Conservation (phyloP, 1,284 basidiomycete genomes). For the Papiliotrema laurentii region DNA sequence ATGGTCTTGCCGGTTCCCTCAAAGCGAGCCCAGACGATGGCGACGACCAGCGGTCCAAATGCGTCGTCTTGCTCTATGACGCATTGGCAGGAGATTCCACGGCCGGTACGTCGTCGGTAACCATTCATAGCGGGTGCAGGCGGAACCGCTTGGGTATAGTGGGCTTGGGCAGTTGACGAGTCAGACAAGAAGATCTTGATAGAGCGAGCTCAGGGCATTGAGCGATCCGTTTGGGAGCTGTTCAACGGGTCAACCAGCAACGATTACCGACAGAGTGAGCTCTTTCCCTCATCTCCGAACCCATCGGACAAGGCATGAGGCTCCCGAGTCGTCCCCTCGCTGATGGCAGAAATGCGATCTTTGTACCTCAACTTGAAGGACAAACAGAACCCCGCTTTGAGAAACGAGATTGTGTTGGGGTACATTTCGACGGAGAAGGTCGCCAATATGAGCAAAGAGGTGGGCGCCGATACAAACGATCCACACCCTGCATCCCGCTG, state of each 20-base stretch:
- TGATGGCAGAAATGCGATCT: slow-evolving; percentile 80
- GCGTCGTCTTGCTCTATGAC: slow-evolving; percentile 86
- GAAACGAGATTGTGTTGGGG: slow-evolving; percentile 78
- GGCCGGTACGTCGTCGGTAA: slow-evolving; percentile 68
- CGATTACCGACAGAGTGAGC: slow-evolving; percentile 47
- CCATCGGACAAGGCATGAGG: no score
- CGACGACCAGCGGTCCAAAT: slow-evolving; percentile 70
- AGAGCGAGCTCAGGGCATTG: slow-evolving; percentile 49
- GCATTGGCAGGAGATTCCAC: slow-evolving; percentile 77
- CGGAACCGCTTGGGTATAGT: no score
- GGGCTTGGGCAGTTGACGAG: no score
- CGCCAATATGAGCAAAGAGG: slow-evolving; percentile 75
- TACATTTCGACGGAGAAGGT: slow-evolving; percentile 67
- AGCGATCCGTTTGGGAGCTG: slow-evolving; percentile 45
- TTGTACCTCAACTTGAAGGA: slow-evolving; percentile 91
- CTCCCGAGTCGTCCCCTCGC: no score
- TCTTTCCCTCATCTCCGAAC: slow-evolving; percentile 38
- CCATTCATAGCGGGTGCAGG: no score
- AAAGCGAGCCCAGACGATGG: slow-evolving; percentile 52
- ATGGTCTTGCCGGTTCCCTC: slow-evolving; percentile 56
- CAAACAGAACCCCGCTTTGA: slow-evolving; percentile 83
- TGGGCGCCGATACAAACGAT: slow-evolving; percentile 37
- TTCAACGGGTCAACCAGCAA: slow-evolving; percentile 41
- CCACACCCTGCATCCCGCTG: neutral
- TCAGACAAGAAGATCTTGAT: slow-evolving; percentile 45